These are phyloP conservation scores for Fragilaria crotonensis DNA, from an alignment of 108 stramenopile species.

Conservation along the genomic window DNA sequence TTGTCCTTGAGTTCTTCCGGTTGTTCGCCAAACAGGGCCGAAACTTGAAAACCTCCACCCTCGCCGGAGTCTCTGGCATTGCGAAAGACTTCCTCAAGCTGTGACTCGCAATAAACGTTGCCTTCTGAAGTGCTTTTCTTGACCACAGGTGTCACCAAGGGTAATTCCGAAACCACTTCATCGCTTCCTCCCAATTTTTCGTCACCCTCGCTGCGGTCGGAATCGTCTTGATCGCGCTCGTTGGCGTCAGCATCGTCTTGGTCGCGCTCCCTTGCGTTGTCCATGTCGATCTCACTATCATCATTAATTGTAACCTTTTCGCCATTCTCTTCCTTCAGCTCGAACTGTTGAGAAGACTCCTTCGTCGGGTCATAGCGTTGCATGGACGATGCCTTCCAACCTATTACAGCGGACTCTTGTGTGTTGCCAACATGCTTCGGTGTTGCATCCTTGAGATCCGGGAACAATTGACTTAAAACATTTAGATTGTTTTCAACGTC, in stretches of 20 bases:
- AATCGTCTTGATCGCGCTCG: constrained; percentile 15
- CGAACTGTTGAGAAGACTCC: constrained; percentile 22
- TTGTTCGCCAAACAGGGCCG: background rate
- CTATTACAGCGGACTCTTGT: background rate
- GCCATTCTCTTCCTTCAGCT: constrained; percentile 10
- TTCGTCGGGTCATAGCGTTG: constrained; percentile 55
- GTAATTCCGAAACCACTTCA: background rate
- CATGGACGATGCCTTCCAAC: constrained; percentile 20
- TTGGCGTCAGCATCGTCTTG: background rate
- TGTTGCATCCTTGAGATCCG: constrained; percentile 24
- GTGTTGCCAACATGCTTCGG: background rate
- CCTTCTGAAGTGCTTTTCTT: constrained; percentile 2
- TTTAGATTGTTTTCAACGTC: constrained; percentile 57
- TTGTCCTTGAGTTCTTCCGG: background rate
- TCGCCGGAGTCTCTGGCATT: constrained; percentile 54
- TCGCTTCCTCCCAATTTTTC: background rate
- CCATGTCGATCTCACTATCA: too few relatives aligned
- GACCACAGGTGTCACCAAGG: background rate
- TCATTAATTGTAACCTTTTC: constrained; percentile 4
- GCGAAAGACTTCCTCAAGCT: constrained; percentile 68
- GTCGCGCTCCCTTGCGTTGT: too few relatives aligned
- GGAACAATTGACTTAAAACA: constrained; percentile 37
- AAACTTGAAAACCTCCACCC: constrained; percentile 23
- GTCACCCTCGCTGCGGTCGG: constrained; percentile 9
- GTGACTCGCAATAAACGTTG: constrained; percentile 62